Evolutionary conservation across 2,329 filamentous ascomycete species (phyloP).

Genomic region (Graphiopsis chlorocephala): DNA sequence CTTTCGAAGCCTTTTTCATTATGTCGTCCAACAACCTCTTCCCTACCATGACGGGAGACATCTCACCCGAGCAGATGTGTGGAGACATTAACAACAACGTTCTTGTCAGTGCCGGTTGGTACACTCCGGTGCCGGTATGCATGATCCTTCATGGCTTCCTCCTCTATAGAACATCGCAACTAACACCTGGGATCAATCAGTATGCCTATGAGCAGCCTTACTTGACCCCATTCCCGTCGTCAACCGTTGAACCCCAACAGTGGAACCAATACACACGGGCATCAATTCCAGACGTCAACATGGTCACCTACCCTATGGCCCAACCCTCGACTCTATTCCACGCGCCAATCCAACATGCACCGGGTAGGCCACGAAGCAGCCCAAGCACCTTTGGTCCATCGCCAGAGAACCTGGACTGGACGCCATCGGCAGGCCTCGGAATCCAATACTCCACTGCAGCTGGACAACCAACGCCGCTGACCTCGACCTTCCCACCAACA

Average conservation of each 20-base stretch:
- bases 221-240: constrained; percentile 35
- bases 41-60: constrained; percentile 26
- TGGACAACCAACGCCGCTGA: constrained; percentile 29
- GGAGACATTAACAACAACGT: constrained; percentile 23
- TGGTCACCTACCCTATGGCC: constrained; percentile 15
- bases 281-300: constrained; percentile 27
- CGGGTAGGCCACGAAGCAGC: constrained; percentile 41
- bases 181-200: constrained; percentile 19
- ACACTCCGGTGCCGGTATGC: constrained; percentile 32
- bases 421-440: constrained; percentile 39
- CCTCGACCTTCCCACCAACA: constrained; percentile 36
- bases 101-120: constrained; percentile 29
- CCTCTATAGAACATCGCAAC: background rate
- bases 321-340: constrained; percentile 16
- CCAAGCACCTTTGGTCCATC: constrained; percentile 43
- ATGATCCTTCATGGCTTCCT: constrained; percentile 6
- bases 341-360: constrained; percentile 25
- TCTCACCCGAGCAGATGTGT: constrained; percentile 31
- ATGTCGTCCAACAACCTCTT: constrained; percentile 32
- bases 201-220: constrained; percentile 34
- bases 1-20: constrained; percentile 7
- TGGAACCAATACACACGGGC: constrained; percentile 29
- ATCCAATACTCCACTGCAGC: constrained; percentile 37
- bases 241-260: constrained; percentile 32
- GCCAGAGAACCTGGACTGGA: constrained; percentile 39